These are phyloP conservation scores for Hortiboletus flavorubellus DNA, from an alignment of 768 basidiomycete species.

Conservation along the genomic window DNA sequence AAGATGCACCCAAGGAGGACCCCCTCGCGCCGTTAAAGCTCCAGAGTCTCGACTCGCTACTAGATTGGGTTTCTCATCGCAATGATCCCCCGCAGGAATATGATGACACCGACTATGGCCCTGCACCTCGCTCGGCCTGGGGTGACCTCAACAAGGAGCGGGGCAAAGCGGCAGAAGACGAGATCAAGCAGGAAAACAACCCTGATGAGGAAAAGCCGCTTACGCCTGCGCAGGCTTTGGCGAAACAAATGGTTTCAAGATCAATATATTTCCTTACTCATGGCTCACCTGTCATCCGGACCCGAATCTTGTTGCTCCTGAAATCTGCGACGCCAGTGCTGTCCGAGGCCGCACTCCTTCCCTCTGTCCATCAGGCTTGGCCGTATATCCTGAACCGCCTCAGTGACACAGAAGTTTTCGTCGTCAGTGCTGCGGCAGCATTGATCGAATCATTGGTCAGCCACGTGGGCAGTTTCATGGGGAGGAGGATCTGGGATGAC, in stretches of 20 bases:
- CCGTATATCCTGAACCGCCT: constrained; percentile 90
- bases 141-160: constrained; percentile 32
- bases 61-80: constrained; percentile 62
- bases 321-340: constrained; percentile 70
- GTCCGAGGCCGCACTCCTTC: constrained; percentile 71
- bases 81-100: constrained; percentile 32
- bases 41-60: constrained; percentile 48
- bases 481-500: constrained; percentile 81
- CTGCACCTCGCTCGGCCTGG: constrained; percentile 60
- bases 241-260: constrained; percentile 81
- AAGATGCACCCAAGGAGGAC: constrained; percentile 19
- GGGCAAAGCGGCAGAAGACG: constrained; percentile 23
- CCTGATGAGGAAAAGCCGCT: constrained; percentile 45
- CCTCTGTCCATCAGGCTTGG: constrained; percentile 87
- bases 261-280: constrained; percentile 92
- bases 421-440: constrained; percentile 70
- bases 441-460: constrained; percentile 69
- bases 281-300: constrained; percentile 78
- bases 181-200: constrained; percentile 12
- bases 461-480: constrained; percentile 84
- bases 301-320: constrained; percentile 75
- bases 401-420: constrained; percentile 67
- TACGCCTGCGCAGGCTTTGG: constrained; percentile 71
- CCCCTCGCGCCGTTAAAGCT: constrained; percentile 21
- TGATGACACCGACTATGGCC: constrained; percentile 52